Base-by-base conservation (phyloP, 2,329 filamentous ascomycete species). In the Monosporascus cannonballus region DNA sequence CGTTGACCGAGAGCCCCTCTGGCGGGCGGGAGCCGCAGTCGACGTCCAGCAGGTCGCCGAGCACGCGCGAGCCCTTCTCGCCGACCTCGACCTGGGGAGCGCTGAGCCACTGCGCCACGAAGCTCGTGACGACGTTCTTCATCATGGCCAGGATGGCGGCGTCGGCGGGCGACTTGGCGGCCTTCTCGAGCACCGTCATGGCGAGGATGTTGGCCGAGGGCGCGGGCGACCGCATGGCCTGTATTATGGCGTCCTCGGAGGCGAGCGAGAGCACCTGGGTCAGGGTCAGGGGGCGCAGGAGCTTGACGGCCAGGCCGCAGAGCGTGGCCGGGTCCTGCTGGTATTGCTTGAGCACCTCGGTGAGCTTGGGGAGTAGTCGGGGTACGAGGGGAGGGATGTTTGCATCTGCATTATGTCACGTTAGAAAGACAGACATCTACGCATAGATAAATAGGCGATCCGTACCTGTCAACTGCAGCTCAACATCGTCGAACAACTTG, bases 121-220 rank as follows among this genome's bases (percentile, higher is more conserved):
- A 71, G 11, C 71, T 71, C 9, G 73, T 69, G 25, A 85, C 62
- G 11, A 84, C 59, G 3, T 69, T 67, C 39, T 76, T 73, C 65
- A 81, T 73, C 39, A 69, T 71, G 46, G 75, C 76, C 5, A 85
- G 66, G 36, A 78, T 73, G 38, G 75, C 73, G 34, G 75, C 74
- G 48, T 83, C 77, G 49, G 70, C 64, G 14, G 79, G 73, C 3
- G 70, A 70, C 17, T 66, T 64, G 22, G 77, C 69, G 4, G 80
- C 81, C 60, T 85, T 85, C 54, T 78, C 71, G 27, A 85, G 61
- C 51, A 85, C 72, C 50, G 74, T 68, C 59, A 86, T 72, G 60
- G 76, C 81, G 24, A 86, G 76, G 17, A 83, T 69, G 61, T 82
- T 83, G 30, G 79, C 79, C 2, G 79, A 77, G 0, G 80, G 74